Conservation (phyloP, 352 stramenopile species). For the Phytophthora macrochlamydospora region DNA sequence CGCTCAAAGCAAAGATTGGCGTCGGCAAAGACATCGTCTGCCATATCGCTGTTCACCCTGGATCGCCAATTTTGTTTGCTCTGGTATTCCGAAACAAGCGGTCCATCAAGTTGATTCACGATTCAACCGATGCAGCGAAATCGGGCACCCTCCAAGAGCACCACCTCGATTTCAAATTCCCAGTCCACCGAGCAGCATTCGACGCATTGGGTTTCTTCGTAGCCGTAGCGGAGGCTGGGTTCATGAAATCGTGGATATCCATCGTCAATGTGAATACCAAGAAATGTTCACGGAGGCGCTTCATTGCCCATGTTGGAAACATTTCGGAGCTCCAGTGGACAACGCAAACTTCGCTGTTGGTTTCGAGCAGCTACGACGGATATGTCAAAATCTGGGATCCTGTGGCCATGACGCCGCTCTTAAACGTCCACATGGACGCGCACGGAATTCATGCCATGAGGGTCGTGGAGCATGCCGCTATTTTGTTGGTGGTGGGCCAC, state of each 20-base stretch:
- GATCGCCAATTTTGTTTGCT: slow-evolving; percentile 14
- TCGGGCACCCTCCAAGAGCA: slow-evolving; percentile 5
- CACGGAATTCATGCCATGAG: slow-evolving; percentile 48
- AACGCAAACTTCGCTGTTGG: slow-evolving; percentile 35
- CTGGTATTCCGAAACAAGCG: slow-evolving; percentile 35
- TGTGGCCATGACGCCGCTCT: slow-evolving; percentile 20
- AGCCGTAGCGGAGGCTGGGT: slow-evolving; percentile 45
- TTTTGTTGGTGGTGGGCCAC: slow-evolving; percentile 43
- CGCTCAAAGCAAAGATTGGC: slow-evolving; percentile 4
- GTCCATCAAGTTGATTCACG: slow-evolving; percentile 29
- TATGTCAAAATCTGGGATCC: slow-evolving; percentile 77
- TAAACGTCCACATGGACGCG: slow-evolving; percentile 48
- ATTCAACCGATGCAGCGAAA: background rate
- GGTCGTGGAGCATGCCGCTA: slow-evolving; percentile 29
- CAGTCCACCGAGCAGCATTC: slow-evolving; percentile 46
- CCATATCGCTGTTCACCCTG: slow-evolving; percentile 17
- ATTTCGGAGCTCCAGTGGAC: slow-evolving; percentile 65
- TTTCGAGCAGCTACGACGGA: slow-evolving; percentile 57
- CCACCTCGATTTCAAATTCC: slow-evolving; percentile 40
- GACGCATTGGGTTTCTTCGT: slow-evolving; percentile 44
- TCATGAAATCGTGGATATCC: slow-evolving; percentile 62
- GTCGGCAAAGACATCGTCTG: slow-evolving; percentile 28
- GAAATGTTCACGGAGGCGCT: slow-evolving; percentile 33
- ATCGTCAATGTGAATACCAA: slow-evolving; percentile 40
- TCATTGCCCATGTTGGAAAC: slow-evolving; percentile 60